Evolutionary conservation across 106 monocot species (phyloP), one percentile per base, ranked within the genome.

Genomic region (Platanthera guangdongensis): DNA sequence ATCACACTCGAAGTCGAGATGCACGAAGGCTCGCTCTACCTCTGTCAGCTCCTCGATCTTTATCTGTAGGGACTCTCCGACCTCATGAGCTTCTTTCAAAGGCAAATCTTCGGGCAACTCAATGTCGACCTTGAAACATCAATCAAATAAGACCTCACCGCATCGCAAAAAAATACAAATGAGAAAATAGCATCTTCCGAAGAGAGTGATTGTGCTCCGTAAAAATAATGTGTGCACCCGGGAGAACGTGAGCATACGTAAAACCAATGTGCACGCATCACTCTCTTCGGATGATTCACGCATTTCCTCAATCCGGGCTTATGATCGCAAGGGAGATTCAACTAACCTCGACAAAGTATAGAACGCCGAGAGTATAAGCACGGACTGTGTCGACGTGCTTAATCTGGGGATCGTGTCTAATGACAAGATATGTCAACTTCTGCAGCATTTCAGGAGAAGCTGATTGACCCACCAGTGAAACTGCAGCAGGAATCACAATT

Each of bases 281-380:
- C 39, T 39, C 39, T 39, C 39, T 39, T 39, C 3, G 39, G 39
- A 39, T 39, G 0, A 39, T 3, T 39, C 39, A 39, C 39, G 39
- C 1, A 39, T 39, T 39, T 39, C 1, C 39, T 39, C 19, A 21
- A 21, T 60, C 18, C 21, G 19, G 19, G 6, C 21, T 8, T 25
- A 60, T 65, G 12, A 13, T 65, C 28, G 32, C 3, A 32, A 53
- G 13, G 11, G 14, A 14, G 9, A 19, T 30, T 47, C 19, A 10
- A 80, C 93, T 80, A 28, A 93, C 93, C 96, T 97, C 96, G 12
- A 97, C 96, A 83, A 97, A 97, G 78, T 97, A 97, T 63, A 97
- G 91, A 60, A 85, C 96, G 48, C 96, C 96, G 82, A 97, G 91
- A n/a, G 93, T 97, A 72, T 93, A 97, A 73, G 96, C 89, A 22